These are phyloP conservation scores for Alternaria brassicicola DNA, from an alignment of 2,329 filamentous ascomycete species.

Conservation along the genomic window DNA sequence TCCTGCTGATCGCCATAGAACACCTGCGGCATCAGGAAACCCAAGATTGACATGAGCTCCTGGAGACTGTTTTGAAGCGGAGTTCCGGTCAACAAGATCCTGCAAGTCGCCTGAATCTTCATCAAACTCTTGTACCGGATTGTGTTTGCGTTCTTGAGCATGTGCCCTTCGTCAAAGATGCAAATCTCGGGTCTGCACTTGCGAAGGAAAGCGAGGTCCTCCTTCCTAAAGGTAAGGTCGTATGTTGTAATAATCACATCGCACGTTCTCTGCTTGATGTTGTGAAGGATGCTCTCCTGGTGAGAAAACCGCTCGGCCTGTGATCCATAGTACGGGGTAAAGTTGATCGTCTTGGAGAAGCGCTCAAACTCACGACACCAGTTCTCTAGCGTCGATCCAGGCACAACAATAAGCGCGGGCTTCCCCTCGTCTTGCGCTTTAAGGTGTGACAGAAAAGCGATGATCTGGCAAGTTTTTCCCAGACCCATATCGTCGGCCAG, in stretches of 20 bases:
- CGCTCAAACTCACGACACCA: slow-evolving; percentile 90
- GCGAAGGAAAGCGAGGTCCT: slow-evolving; percentile 68
- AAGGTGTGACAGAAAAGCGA: slow-evolving; percentile 85
- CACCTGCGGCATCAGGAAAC: slow-evolving; percentile 88
- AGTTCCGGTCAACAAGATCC: slow-evolving; percentile 86
- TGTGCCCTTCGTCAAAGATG: slow-evolving; percentile 94
- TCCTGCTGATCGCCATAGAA: slow-evolving; percentile 72
- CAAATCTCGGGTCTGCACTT: slow-evolving; percentile 63
- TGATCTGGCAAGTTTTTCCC: slow-evolving; percentile 96
- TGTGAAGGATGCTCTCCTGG: slow-evolving; percentile 68
- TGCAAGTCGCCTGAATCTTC: slow-evolving; percentile 78
- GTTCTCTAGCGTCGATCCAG: slow-evolving; percentile 91
- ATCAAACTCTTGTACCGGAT: slow-evolving; percentile 80
- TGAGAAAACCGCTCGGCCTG: slow-evolving; percentile 71
- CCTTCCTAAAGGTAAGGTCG: slow-evolving; percentile 65
- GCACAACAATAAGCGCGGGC: slow-evolving; percentile 85
- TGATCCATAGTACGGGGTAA: slow-evolving; percentile 74
- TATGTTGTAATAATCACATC: slow-evolving; percentile 77
- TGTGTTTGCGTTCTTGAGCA: slow-evolving; percentile 86
- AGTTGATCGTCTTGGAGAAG: slow-evolving; percentile 78
- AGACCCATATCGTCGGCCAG: slow-evolving; percentile 95
- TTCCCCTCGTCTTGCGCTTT: slow-evolving; percentile 71
- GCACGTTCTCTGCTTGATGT: slow-evolving; percentile 61
- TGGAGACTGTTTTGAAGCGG: slow-evolving; percentile 94
- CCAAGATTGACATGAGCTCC: slow-evolving; percentile 86